Evolutionary conservation across 2,329 filamentous ascomycete genomes (phyloP).

Genomic region (Aureobasidium sp.): DNA sequence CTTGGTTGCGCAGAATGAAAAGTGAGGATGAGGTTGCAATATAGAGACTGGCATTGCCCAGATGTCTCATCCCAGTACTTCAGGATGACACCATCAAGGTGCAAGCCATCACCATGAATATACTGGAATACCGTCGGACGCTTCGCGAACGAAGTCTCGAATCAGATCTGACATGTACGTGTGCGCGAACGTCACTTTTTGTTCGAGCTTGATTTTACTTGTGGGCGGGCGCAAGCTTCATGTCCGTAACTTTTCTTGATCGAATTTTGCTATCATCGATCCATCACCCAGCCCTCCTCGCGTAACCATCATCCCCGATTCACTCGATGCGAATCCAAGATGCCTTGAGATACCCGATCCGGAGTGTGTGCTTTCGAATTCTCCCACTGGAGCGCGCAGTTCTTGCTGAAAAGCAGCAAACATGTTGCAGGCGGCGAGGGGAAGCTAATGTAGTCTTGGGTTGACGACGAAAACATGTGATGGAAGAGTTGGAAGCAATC

Average conservation of each 20-base stretch:
- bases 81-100: no score
- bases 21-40: background rate
- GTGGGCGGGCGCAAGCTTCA: background rate
- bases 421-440: background rate
- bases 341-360: background rate
- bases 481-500: constrained; percentile 8
- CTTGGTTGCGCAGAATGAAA: background rate
- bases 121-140: background rate
- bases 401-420: background rate
- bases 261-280: background rate
- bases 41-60: background rate
- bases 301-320: background rate
- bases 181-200: background rate
- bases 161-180: background rate
- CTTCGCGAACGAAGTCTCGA: background rate
- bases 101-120: background rate
- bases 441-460: no score
- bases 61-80: no score
- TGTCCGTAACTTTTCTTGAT: background rate
- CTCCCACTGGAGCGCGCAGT: background rate
- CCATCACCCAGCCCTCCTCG: background rate
- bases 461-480: background rate
- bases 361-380: background rate
- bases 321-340: constrained; percentile 3
- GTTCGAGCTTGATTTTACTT: background rate